Conservation (phyloP, 208 protist species). For the Acanthamoeba healyi region DNA sequence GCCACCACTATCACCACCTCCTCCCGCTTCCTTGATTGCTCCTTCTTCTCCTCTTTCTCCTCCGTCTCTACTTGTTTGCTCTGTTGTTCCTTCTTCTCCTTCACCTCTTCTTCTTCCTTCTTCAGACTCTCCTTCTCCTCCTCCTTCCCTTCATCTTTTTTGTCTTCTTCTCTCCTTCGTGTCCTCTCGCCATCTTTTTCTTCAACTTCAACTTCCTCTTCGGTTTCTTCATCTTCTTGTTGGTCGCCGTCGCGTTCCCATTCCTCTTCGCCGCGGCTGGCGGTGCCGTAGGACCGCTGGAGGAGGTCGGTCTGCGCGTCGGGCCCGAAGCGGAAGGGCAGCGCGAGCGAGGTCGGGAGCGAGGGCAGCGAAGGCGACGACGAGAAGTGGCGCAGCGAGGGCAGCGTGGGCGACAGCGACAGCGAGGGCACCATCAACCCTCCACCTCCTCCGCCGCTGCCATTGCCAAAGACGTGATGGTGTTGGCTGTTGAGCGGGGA, state of each 20-base stretch:
- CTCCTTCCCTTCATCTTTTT: neutral
- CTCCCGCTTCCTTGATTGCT: too few relatives aligned
- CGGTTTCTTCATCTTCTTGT: too few relatives aligned
- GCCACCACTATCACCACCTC: neutral
- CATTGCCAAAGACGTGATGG: too few relatives aligned
- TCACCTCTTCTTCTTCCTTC: neutral
- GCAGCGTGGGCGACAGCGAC: neutral
- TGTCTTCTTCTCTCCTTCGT: neutral
- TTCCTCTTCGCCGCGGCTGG: neutral
- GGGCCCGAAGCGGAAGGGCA: conserved; percentile 23
- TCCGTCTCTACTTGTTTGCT: neutral
- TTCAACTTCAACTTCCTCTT: too few relatives aligned
- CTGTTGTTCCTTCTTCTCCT: neutral
- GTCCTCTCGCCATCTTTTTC: neutral
- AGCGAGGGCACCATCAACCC: neutral
- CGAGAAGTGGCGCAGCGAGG: neutral
- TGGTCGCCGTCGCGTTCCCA: neutral
- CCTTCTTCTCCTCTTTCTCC: neutral
- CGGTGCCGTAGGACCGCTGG: too few relatives aligned
- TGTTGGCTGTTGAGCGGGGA: neutral
- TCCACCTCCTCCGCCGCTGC: too few relatives aligned
- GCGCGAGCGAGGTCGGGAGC: neutral
- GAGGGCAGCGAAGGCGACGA: conserved; percentile 7
- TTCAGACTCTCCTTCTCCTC: neutral
- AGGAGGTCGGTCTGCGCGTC: neutral